A percentile compares a stretch with the other conserved stretches of the same genome.
Conservation (phyloP, 257 asterid genomes). For the Solanum neorickii region DNA sequence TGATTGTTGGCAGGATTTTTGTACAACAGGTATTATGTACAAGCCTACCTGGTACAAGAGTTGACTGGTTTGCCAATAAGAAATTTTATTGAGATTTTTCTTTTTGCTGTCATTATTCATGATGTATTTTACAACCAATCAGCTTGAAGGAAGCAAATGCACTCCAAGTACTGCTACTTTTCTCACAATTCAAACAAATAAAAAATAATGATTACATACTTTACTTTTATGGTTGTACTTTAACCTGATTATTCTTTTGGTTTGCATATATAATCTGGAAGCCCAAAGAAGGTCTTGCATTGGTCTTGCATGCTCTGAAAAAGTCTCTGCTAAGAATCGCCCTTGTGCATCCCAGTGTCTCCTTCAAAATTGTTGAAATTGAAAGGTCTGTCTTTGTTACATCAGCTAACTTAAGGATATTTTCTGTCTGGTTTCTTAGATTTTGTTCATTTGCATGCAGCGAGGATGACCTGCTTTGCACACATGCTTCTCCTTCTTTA, state of each 20-base stretch:
- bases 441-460: conserved; percentile 37
- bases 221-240: not conserved
- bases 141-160: conserved; percentile 79
- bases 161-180: conserved; percentile 47
- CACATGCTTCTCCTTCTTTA: conserved; percentile 59
- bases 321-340: conserved; percentile 63
- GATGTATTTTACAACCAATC: conserved; percentile 91
- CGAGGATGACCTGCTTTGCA: conserved; percentile 48
- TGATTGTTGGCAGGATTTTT: conserved; percentile 66
- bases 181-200: not conserved
- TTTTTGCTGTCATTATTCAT: conserved; percentile 51
- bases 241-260: conserved; percentile 10
- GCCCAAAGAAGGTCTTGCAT: conserved; percentile 76
- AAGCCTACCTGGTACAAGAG: not conserved
- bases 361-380: conserved; percentile 60
- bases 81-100: not conserved
- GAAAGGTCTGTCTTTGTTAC: conserved; percentile 50
- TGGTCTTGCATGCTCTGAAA: conserved; percentile 64
- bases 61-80: not conserved
- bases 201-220: not conserved
- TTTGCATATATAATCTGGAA: conserved; percentile 20
- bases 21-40: conserved; percentile 60
- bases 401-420: conserved; percentile 7
- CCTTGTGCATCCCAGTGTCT: conserved; percentile 55
- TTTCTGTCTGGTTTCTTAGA: not conserved